Evolutionary conservation across 345 rosid species (phyloP).

Genomic region (Hibiscus syriacus): DNA sequence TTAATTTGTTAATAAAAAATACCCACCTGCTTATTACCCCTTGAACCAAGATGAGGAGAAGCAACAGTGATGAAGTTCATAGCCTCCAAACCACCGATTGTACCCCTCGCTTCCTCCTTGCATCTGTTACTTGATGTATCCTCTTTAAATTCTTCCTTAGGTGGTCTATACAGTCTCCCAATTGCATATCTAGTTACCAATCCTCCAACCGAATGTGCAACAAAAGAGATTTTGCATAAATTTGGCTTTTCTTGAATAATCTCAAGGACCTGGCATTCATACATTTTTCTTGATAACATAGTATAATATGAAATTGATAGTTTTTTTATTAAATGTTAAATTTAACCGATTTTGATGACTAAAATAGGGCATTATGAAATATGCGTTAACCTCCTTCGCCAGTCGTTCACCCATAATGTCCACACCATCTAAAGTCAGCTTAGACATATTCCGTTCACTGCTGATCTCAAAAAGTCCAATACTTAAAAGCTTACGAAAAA

Average conservation of each 20-base stretch:
- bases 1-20: neutral
- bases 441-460: conserved; percentile 63
- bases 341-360: neutral
- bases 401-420: conserved; percentile 97
- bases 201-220: conserved; percentile 20
- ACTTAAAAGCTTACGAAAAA: conserved; percentile 40
- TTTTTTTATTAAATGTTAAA: neutral
- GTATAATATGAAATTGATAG: neutral
- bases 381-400: conserved; percentile 54
- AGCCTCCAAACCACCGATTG: too few relatives aligned
- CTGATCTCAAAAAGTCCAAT: conserved; percentile 76
- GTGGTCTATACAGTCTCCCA: conserved; percentile 71
- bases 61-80: too few relatives aligned
- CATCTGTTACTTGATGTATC: conserved; percentile 18
- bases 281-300: neutral
- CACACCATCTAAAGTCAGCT: conserved; percentile 75
- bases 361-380: conserved; percentile 27
- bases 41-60: conserved; percentile 93
- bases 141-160: conserved; percentile 23
- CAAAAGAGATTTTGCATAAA: too few relatives aligned
- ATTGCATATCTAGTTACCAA: conserved; percentile 87
- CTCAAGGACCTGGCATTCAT: conserved; percentile 62
- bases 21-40: conserved; percentile 85
- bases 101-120: conserved; percentile 34
- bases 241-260: too few relatives aligned